A percentile compares a stretch with the other conserved stretches of the same genome.
Evolutionary conservation across 371 early-diverging fungal genomes (phyloP).

Genomic region (Blakeslea trispora): DNA sequence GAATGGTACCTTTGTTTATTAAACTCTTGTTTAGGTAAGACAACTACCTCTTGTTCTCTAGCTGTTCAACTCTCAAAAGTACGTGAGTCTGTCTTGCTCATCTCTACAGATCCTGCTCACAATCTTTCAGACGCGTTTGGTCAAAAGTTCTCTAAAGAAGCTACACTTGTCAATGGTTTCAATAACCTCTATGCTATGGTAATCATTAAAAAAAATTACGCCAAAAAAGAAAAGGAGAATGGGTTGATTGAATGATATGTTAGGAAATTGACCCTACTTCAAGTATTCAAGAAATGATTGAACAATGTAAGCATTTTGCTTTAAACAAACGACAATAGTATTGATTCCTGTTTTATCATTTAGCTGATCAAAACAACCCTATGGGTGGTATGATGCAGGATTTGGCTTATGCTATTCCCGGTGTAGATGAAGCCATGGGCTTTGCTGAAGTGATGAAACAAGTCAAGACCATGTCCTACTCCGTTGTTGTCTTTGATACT

Average conservation of each 20-base stretch:
- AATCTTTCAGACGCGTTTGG: slow-evolving; percentile 98
- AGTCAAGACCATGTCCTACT: slow-evolving; percentile 98
- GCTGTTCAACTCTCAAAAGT: slow-evolving; percentile 92
- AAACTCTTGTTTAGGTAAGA: slow-evolving; percentile 55
- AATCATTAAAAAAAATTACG: no score
- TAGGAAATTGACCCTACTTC: slow-evolving; percentile 98
- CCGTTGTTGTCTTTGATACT: slow-evolving; percentile 97
- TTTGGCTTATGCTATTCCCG: slow-evolving; percentile 96
- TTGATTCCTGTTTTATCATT: slow-evolving; percentile 12
- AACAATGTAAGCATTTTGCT: slow-evolving; percentile 82
- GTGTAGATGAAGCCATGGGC: slow-evolving; percentile 99
- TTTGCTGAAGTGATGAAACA: slow-evolving; percentile 99
- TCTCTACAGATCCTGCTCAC: slow-evolving; percentile 99
- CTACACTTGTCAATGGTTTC: slow-evolving; percentile 94
- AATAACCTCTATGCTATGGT: slow-evolving; percentile 96
- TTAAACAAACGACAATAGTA: no score
- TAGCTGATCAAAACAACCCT: slow-evolving; percentile 76
- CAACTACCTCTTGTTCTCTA: slow-evolving; percentile 76
- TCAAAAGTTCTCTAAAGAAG: slow-evolving; percentile 97
- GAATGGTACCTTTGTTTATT: slow-evolving; percentile 26
- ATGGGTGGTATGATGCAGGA: slow-evolving; percentile 93
- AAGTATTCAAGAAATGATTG: slow-evolving; percentile 96
- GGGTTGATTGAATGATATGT: no score
- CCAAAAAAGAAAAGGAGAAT: no score
- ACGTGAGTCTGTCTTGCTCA: slow-evolving; percentile 93